Base-by-base conservation (phyloP, 2,329 filamentous ascomycete genomes). In the Talaromyces sp. region DNA sequence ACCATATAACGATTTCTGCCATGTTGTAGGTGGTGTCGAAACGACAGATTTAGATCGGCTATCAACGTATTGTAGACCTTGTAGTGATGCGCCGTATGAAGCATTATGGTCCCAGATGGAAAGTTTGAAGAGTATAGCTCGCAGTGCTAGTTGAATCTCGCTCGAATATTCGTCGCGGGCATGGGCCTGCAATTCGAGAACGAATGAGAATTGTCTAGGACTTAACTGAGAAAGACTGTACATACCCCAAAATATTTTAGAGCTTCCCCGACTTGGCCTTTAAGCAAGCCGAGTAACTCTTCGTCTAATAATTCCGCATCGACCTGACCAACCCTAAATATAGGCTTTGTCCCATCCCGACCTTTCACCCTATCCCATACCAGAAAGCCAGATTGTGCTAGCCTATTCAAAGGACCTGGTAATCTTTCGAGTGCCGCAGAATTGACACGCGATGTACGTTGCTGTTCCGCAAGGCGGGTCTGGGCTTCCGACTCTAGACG, bases 21-120 rank as follows among this genome's bases (percentile, higher is more conserved):
- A 88, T 70, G 81, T 87, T n/a, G 89, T 90, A 0, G 94, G 93
- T 16, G 90, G 81, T 13, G 87, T 85, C 60, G 90, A 80, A 31
- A 89, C 85, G 0, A 87, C 80, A 10, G 87, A 87, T 56, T 79
- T 79, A 62, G 83, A 84, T 67, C 94, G 86, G 58, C 93, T 93
- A 75, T 98, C 94, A 11, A 91, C 90, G 74, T 94, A 98, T 74
- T 89, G 89, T 33, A 99, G 84, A 68, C 96, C 96, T 78, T 99
- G 95, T 59, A 99, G 82, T 41, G 92, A 89, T 11, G 95, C 95
- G 66, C 95, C 95, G 77, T 99, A 98, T 5, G 91, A 96, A 45
- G 95, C 92, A 76, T 97, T 89, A 76, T 97, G 92, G 77, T 98
- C 93, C 95, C 95, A 99, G 66, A 99, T 89, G 16, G 91, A 92